Evolutionary conservation across 2,329 filamentous ascomycete genomes (phyloP).

Genomic region (Aspergillus arachidicola): DNA sequence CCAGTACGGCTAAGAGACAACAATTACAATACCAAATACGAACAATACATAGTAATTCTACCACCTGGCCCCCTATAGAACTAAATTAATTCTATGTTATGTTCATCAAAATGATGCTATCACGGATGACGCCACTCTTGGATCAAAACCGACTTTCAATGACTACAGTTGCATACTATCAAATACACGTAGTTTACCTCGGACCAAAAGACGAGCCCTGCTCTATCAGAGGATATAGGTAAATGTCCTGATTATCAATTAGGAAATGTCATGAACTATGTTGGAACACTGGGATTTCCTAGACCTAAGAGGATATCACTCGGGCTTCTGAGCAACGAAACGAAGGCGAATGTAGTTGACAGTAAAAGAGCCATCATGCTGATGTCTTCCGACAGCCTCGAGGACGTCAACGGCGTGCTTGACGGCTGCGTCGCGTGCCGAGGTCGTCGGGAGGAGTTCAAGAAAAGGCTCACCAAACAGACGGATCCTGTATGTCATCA

Average conservation of each 20-base stretch:
- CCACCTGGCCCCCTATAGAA: too few relatives aligned
- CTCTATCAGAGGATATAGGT: not conserved
- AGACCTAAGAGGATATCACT: not conserved
- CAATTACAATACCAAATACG: too few relatives aligned
- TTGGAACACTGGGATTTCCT: not conserved
- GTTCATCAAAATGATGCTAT: not conserved
- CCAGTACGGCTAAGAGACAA: too few relatives aligned
- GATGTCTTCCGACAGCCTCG: not conserved
- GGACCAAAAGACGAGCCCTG: not conserved
- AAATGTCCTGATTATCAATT: not conserved
- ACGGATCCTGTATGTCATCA: not conserved
- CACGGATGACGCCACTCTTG: not conserved
- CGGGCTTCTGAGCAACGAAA: not conserved
- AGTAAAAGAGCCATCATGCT: not conserved
- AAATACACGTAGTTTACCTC: not conserved
- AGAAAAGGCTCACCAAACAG: not conserved
- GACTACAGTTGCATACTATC: not conserved
- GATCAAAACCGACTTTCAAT: not conserved
- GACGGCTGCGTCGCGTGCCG: not conserved
- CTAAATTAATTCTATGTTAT: too few relatives aligned
- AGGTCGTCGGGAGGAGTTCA: not conserved
- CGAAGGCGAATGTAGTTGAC: not conserved
- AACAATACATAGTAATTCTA: too few relatives aligned
- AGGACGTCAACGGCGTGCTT: not conserved
- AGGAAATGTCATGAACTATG: not conserved